Base-by-base conservation (phyloP, 345 rosid species). In the Camelina laxa region DNA sequence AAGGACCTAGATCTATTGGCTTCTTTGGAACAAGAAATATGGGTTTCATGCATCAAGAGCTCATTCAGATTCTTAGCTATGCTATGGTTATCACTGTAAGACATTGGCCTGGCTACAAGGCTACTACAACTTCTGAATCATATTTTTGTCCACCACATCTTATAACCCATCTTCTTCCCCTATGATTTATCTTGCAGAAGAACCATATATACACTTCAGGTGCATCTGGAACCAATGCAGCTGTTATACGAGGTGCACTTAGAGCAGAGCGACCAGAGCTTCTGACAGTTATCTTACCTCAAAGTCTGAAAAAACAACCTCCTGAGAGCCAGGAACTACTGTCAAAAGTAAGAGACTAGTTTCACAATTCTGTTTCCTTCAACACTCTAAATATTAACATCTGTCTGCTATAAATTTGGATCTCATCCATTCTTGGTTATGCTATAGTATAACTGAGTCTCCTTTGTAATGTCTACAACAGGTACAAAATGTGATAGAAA, bases 1-100 rank as follows among this genome's bases (percentile, higher is more conserved):
- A 93, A 83, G 97, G 98, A 65, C 98, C 98, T 54, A 84, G 98
- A 84, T 60, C 88, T 48, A 93, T 93, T 76, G 97, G 98, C 58
- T 93, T 93, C 78, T 93, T 93, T 72, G 98, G 98, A 38, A 91
- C 97, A 2, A 78, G 97, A 66, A 93, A 93, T 67, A 93, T 93
- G 98, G 98, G 97, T 58, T 93, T 93, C 85, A 86, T 93, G 97
- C 98, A 93, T 84, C 98, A 93, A 80, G 88, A 93, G 49, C 93
- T 91, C 63, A 93, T 93, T 54, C 97, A 93, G 86, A 93, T 93
- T 59, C 98, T 93, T 74, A 93, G 98, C 83, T 93, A 93, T 85
- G 98, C 97, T 35, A 80, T 93, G 85, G 97, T 93, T 82, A 91
- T 93, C 72, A 93, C 98, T 6, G 98, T 93, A 83, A 83, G 98